Evolutionary conservation across 2,329 filamentous ascomycete genomes (phyloP), one percentile per base, ranked within the genome.

Genomic region (Epichloe sp.): DNA sequence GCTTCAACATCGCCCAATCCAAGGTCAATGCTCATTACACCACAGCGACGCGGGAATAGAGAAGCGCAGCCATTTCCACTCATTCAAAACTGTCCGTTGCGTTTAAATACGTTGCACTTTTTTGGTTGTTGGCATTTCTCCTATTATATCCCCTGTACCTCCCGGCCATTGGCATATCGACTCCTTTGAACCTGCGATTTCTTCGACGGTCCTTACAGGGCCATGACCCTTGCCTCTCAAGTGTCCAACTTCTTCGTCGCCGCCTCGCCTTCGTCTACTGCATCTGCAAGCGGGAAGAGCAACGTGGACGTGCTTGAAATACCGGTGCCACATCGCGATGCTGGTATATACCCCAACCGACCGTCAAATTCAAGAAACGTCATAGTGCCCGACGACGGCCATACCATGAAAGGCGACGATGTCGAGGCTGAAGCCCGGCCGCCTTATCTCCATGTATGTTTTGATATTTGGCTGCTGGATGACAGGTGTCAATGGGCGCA

Each of bases 381-480:
- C 54, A 59, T 55, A 52, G 57, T 58, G 54, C 54, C 58, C 53
- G 53, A 56, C 50, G 53, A 52, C 53, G 49, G 57, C 52, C 58
- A 61, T 58, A 64, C 55, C 57, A 70, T 69, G 68, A 64, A 57
- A 47, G 56, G 62, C 55, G 62, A 65, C 43, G 63, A 70, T 60
- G 61, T 71, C 52, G 69, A 69, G 58, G 59, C 64, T 55, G 70
- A 73, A 57, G 68, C 62, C 52, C 68, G 70, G 47, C 70, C 70
- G 57, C 70, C 70, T 48, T 73, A 71, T 56, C 57, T 68, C 51
- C 70, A 73, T 59, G 69, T 72, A 60, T 53, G 69, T 65, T 40
- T 44, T 17, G 12, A 23, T 15, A 21, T 14, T 1, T n/a, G 17
- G 40, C 37, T 19, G 14, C 15, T 31, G 11, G 19, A 36, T 23